These are phyloP conservation scores for Collybiopsis confluens DNA, from an alignment of 768 basidiomycete genomes.

Conservation along the genomic window DNA sequence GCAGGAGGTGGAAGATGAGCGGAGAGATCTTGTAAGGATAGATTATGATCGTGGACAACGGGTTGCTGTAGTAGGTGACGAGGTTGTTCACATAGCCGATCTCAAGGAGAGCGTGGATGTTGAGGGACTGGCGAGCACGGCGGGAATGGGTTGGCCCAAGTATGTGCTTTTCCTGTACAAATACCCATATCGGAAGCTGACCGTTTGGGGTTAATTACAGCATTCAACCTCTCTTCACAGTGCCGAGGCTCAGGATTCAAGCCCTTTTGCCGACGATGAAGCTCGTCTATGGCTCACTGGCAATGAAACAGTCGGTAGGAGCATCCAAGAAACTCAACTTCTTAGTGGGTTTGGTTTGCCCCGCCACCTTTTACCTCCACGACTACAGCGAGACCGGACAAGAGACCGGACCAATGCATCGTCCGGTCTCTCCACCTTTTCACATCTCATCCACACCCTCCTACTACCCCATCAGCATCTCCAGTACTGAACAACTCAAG, in stretches of 20 bases:
- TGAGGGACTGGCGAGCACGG: background rate
- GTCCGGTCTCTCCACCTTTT: too few species aligned
- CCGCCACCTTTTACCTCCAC: too few species aligned
- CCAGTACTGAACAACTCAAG: too few species aligned
- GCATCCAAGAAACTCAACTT: background rate
- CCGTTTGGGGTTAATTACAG: background rate
- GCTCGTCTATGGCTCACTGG: background rate
- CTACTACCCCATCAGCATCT: too few species aligned
- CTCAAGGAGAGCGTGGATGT: background rate
- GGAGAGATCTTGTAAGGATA: background rate
- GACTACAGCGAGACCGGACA: too few species aligned
- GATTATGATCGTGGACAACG: background rate
- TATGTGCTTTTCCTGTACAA: background rate
- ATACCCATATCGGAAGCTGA: background rate
- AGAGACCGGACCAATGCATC: too few species aligned
- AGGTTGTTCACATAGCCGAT: background rate
- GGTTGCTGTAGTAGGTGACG: background rate
- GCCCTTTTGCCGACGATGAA: too few species aligned
- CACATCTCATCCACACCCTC: too few species aligned
- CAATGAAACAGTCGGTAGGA: background rate
- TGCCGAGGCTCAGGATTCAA: background rate
- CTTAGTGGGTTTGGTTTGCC: too few species aligned
- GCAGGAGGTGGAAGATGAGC: slow-evolving; percentile 1
- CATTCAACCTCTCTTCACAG: background rate
- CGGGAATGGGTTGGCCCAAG: slow-evolving; percentile 3